Conservation (phyloP, 768 basidiomycete species). For the Hericium coralloides region DNA sequence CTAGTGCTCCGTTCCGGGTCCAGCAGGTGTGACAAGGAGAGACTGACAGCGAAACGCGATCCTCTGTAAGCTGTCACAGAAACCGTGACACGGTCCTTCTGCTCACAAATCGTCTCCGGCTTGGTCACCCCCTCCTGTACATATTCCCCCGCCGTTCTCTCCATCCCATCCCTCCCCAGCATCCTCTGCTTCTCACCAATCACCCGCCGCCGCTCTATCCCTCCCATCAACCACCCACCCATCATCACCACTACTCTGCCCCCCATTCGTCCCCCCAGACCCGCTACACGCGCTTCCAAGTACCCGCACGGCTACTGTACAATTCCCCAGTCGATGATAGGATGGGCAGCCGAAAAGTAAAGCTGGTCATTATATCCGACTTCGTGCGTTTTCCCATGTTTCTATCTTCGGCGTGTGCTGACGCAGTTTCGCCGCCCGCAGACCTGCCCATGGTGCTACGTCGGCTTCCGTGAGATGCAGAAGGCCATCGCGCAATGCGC, state of each 20-base stretch:
- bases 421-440: conserved; percentile 12
- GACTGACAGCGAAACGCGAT: neutral
- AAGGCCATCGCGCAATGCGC: conserved; percentile 26
- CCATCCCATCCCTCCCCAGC: neutral
- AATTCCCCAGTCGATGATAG: neutral
- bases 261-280: too few species aligned
- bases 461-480: conserved; percentile 31
- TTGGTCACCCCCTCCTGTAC: neutral
- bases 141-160: neutral
- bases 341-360: conserved; percentile 13
- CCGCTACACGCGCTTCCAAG: too few species aligned
- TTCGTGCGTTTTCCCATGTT: conserved; percentile 20
- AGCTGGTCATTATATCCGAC: conserved; percentile 22
- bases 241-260: too few species aligned
- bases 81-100: neutral
- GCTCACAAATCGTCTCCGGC: neutral
- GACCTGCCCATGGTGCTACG: conserved; percentile 35
- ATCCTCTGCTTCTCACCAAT: neutral
- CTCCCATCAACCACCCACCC: too few species aligned
- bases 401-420: neutral
- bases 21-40: too few species aligned
- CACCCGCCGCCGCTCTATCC: neutral
- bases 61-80: neutral
- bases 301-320: too few species aligned
- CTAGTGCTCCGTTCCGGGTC: too few species aligned